Base-by-base conservation (phyloP, 371 early-diverging fungal species). In the Mucor mucedo region DNA sequence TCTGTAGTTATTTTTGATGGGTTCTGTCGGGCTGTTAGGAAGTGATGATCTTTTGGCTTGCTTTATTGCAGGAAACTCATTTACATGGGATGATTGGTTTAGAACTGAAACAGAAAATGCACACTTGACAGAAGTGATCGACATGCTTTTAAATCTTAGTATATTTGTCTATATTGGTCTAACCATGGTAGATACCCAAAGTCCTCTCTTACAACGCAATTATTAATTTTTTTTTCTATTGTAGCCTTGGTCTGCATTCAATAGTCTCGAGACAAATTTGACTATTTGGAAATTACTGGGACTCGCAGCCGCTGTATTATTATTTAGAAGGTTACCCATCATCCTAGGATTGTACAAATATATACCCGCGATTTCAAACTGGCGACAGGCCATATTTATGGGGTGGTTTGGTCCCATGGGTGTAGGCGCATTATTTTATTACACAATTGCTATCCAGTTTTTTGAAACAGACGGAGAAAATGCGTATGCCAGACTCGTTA, bases 361-460 rank as follows among this genome's bases (percentile, higher is more conserved):
- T 10, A 88, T 94, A 7, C 91, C 93, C 0, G 85, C 89, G 1
- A 70, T 97, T 8, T 72, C 76, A n/a, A 89, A 69, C 5, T 85
- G 75, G 68, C 85, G 88, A n/a, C 95, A 98, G 64, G 95, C 93
- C 0, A 63, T 95, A 1, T 97, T 97, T 76, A 88, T 92, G 0
- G 99, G 99, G 1, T 98, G 95, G 94, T 98, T 97, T 77, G 98
- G 98, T 0, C 98, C 98, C 5, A 91, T 98, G n/a, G 98, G 98
- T 50, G 82, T 87, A 1, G 87, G 91, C 2, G 96, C 98, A 1
- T 69, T 98, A 1, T 98, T 86, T 62, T 92, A 91, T 62, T 80
- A 85, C 27, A 78, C 82, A 38, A 76, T 85, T n/a, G 86, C 90
- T 1, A 70, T 81, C 4, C 75, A 79, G 16, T 56, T 70, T 44